phyloP scores from a whole-genome alignment of 805 yeast species.

The Priceomyces carsonii region DNA sequence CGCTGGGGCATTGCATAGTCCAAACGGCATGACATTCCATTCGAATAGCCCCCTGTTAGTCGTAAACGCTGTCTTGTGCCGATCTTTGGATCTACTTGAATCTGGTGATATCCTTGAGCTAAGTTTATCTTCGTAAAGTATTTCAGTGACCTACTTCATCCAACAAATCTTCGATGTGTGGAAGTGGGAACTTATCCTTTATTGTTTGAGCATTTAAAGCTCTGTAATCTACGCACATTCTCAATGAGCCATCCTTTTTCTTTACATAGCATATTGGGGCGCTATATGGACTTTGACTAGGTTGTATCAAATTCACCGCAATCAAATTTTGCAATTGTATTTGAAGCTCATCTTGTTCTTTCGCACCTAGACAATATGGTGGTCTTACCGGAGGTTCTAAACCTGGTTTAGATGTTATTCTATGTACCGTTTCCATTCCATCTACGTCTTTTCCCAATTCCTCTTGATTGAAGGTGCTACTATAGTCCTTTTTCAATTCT shows the following conservation, averaged over 20 bases:
- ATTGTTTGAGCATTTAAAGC: slow-evolving; percentile 12
- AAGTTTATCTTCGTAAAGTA: slow-evolving; percentile 16
- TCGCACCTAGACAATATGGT: neutral
- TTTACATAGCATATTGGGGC: slow-evolving; percentile 1
- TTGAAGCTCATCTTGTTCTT: neutral
- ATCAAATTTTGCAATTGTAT: neutral
- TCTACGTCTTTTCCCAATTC: neutral
- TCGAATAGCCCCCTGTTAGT: slow-evolving; percentile 18
- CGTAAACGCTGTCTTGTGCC: slow-evolving; percentile 18
- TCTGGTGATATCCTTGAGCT: slow-evolving; percentile 15
- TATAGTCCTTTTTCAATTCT: neutral
- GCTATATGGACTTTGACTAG: neutral
- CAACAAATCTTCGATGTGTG: slow-evolving; percentile 14
- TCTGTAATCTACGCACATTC: slow-evolving; percentile 17
- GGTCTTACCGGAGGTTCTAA: neutral
- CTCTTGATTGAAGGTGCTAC: neutral
- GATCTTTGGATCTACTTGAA: slow-evolving; percentile 9
- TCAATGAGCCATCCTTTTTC: neutral
- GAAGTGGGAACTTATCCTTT: slow-evolving; percentile 16
- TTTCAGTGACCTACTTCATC: slow-evolving; percentile 7
- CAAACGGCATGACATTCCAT: slow-evolving; percentile 8
- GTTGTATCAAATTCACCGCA: neutral
- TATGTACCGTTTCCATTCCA: neutral
- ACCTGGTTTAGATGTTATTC: too few species aligned
- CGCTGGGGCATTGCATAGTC: slow-evolving; percentile 21